Evolutionary conservation across 2,329 filamentous ascomycete genomes (phyloP), one percentile per base, ranked within the genome.

Genomic region (Magnaporthales sp.): DNA sequence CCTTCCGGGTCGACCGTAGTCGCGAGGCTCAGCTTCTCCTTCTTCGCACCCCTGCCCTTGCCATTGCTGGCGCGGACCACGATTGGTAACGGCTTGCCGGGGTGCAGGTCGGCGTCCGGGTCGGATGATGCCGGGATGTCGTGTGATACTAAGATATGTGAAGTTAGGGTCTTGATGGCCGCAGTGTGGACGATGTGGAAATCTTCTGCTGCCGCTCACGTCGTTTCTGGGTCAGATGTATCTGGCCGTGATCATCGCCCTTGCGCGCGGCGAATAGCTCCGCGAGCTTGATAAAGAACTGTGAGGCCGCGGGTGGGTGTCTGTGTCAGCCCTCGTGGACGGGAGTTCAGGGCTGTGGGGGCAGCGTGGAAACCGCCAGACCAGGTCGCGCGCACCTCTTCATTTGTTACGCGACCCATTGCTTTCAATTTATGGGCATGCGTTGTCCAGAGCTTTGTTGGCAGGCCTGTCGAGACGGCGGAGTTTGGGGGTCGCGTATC

Each of bases 51-150:
- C 69, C 84, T 82, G 64, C 80, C 84, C 74, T 90, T 91, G 72
- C 91, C 92, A 76, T 98, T 92, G 38, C 91, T 90, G 15, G 92
- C 94, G 68, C 93, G 89, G 70, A 99, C 86, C 61, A 98, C 80
- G 68, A 98, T 80, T 8, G 93, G 89, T 15, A 90, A 79, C 6
- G 89, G 87, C 30, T 80, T 79, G 11, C 83, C 77, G 15, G 83
- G 84, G 68, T 84, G 77, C 1, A 89, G 81, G 70, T 92, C 89
- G 72, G 86, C 81, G 10, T 60, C 56, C n/a, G 56, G 56, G 56
- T 60, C 56, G 56, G 56, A 27, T 15, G 56, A 27, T 67, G 89
- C 81, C 15, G 84, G 80, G 66, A 85, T 80, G 56, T 82, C 80
- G 56, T 30, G 27, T 27, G 29, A 63, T 15, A 38, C 11, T 24